These are phyloP conservation scores for Jatropha curcas DNA, from an alignment of 345 rosid species.

Conservation along the genomic window DNA sequence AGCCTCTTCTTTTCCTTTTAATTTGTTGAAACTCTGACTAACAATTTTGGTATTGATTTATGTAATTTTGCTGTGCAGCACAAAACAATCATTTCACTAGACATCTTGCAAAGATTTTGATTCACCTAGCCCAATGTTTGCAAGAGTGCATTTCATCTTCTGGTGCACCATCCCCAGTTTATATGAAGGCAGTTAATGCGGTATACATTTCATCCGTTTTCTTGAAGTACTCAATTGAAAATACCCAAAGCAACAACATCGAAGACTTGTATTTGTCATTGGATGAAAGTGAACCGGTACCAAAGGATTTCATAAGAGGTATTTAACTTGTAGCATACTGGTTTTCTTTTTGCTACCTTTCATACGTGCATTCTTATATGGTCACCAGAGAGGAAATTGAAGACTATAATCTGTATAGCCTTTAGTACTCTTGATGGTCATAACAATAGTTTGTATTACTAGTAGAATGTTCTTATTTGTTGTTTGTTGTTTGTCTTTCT, in stretches of 20 bases:
- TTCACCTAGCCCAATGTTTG: conserved; percentile 79
- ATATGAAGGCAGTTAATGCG: conserved; percentile 70
- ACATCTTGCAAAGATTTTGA: conserved; percentile 86
- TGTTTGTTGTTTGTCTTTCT: neutral
- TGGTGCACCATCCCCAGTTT: conserved; percentile 42
- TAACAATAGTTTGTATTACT: neutral
- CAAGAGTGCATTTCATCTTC: conserved; percentile 62
- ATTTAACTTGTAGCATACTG: conserved; percentile 14
- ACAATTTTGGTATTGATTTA: neutral
- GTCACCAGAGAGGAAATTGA: neutral
- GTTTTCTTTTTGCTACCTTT: no score
- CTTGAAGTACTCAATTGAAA: conserved; percentile 74
- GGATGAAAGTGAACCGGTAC: conserved; percentile 63
- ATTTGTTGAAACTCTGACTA: neutral
- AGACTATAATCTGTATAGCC: neutral
- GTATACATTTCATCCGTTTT: conserved; percentile 78
- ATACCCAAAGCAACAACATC: conserved; percentile 44
- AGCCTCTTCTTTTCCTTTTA: neutral
- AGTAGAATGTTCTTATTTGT: neutral
- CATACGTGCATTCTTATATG: neutral
- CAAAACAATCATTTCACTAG: conserved; percentile 71
- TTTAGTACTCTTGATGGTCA: neutral
- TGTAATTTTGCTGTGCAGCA: conserved; percentile 43
- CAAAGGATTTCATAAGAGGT: conserved; percentile 60
- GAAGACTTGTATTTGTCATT: conserved; percentile 64